Base-by-base conservation (phyloP, 2,329 filamentous ascomycete species). In the Chaetothyriales sp. region DNA sequence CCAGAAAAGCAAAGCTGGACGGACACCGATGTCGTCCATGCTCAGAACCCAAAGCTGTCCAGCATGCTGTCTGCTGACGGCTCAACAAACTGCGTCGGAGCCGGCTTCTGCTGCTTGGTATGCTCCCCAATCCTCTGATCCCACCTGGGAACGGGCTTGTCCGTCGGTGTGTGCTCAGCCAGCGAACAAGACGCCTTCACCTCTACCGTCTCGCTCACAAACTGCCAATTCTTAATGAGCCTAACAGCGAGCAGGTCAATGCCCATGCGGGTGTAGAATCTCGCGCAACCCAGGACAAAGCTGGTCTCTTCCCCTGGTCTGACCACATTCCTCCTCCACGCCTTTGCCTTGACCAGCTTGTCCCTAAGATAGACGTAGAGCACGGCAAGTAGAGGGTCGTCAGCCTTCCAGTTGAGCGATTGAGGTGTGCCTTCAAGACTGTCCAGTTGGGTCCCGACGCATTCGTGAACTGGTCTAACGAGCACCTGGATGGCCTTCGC, bases 31-130 rank as follows among this genome's bases (percentile, higher is more conserved):
- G 9, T 5, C 4, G 2, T 45, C 2, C 18, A n/a, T 6, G 43
- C 12, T 66, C 67, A 96, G 64, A 96, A 92, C 1, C 90, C 90
- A 75, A 96, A 96, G 65, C 79, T 89, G 72, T 96, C 90, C 60
- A 96, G 73, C 62, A 98, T 68, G 53, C 86, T 90, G 64, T 79
- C 86, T 25, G 85, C 77, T 69, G 94, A 88, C n/a, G 92, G 92
- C 66, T 98, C 92, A 60, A 93, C 77, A 64, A 96, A 96, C 55
- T 83, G 80, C 18, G 83, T 87, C 1, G 87, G 80, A 15, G 81
- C 75, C 12, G 77, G 74, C 60, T 82, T 76, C 54, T 70, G 68
- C 57, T 65, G 68, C 57, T 65, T 62, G 28, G 61, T 53, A 25
- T 61, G 57, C 22, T 68, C 62, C 64, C 72, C 62, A 69, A 67